Conservation (phyloP, 306 rosid species). For the Dryas octopetala region DNA sequence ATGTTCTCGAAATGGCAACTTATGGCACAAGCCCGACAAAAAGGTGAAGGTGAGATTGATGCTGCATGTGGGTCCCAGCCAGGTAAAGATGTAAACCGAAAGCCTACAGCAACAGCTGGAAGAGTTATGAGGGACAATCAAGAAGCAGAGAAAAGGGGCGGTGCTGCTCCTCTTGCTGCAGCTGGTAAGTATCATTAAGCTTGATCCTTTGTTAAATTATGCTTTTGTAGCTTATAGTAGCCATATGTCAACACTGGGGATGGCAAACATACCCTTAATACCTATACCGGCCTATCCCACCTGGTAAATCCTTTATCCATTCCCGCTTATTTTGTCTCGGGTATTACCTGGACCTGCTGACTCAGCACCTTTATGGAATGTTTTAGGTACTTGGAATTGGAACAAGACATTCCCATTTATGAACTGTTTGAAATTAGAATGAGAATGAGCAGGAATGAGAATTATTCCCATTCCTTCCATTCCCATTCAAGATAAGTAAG, state of each 20-base stretch:
- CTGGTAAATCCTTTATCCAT: too few relatives aligned
- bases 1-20: slow-evolving; percentile 90
- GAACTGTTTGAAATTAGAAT: too few relatives aligned
- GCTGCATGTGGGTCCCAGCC: slow-evolving; percentile 57
- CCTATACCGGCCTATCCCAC: too few relatives aligned
- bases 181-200: slow-evolving; percentile 41
- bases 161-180: slow-evolving; percentile 27
- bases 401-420: too few relatives aligned
- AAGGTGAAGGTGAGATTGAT: slow-evolving; percentile 73
- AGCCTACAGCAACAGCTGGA: slow-evolving; percentile 51
- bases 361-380: too few relatives aligned
- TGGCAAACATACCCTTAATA: too few relatives aligned
- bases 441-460: too few relatives aligned
- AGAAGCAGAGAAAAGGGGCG: slow-evolving; percentile 49
- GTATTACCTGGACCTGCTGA: too few relatives aligned
- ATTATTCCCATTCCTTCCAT: too few relatives aligned
- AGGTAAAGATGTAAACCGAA: slow-evolving; percentile 54
- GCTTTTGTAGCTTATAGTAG: background rate
- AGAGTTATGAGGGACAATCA: slow-evolving; percentile 52
- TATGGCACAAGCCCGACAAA: slow-evolving; percentile 80
- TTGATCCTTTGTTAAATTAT: slow-evolving; percentile 6
- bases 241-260: background rate
- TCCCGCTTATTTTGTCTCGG: too few relatives aligned
- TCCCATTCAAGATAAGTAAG: too few relatives aligned
- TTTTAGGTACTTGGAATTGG: too few relatives aligned